A percentile compares a stretch with the other conserved stretches of the same genome.
phyloP scores from a whole-genome alignment of 148 eudicot species.

The Cornus suecica region DNA sequence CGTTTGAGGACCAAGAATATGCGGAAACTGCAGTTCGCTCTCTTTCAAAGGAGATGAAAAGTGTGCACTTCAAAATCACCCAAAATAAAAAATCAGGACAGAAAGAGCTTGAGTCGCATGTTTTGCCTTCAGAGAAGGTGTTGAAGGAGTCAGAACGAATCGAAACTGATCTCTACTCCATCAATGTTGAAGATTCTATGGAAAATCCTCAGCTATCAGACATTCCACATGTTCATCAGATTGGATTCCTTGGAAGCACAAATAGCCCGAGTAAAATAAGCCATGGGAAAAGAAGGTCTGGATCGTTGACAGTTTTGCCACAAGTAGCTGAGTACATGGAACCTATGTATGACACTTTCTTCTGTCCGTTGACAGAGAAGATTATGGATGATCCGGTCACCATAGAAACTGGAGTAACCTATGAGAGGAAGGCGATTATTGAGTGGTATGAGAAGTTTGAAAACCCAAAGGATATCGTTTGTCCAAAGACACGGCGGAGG shows the following conservation, averaged over 20 bases:
- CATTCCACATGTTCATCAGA: constrained; percentile 10
- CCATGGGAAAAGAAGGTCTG: constrained; percentile 19
- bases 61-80: constrained; percentile 27
- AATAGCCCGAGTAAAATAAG: constrained; percentile 24
- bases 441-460: constrained; percentile 45
- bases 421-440: constrained; percentile 53
- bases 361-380: constrained; percentile 65
- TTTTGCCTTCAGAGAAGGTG: constrained; percentile 8
- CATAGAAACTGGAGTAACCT: constrained; percentile 68
- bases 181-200: constrained; percentile 32
- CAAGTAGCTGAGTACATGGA: constrained; percentile 49
- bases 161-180: constrained; percentile 55
- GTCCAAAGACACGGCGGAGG: constrained; percentile 59
- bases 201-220: constrained; percentile 38
- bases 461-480: constrained; percentile 33
- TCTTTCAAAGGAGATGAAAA: constrained; percentile 64
- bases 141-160: constrained; percentile 12
- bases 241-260: constrained; percentile 39
- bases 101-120: constrained; percentile 10
- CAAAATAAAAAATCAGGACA: constrained; percentile 18
- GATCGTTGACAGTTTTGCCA: constrained; percentile 32
- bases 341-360: constrained; percentile 61
- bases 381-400: constrained; percentile 88
- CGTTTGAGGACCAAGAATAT: constrained; percentile 38
- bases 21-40: constrained; percentile 42